Percentiles rank a stretch among this genome's conserved stretches.
Conservation (phyloP, 2,329 filamentous ascomycete genomes). For the Xylaria multiplex region DNA sequence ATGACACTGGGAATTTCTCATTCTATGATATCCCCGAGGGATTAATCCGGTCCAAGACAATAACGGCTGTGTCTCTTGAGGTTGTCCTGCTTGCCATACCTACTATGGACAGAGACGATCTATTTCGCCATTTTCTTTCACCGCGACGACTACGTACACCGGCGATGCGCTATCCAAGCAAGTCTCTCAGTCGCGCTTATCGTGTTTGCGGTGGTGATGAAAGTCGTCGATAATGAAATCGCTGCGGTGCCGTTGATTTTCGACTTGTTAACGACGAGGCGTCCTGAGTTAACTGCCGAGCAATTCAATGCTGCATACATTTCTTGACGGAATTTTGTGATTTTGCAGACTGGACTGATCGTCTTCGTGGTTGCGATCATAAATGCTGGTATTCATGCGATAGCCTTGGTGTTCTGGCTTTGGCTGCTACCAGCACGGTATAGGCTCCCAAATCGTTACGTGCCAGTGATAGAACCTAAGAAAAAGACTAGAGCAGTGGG, state of each 20-base stretch:
- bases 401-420: slow-evolving; percentile 21
- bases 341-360: slow-evolving; percentile 3
- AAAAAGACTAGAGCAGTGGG: not conserved
- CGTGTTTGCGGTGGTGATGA: slow-evolving; percentile 10
- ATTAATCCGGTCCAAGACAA: slow-evolving; percentile 8
- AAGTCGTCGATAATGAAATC: not conserved
- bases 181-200: not conserved
- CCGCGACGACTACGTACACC: slow-evolving; percentile 9
- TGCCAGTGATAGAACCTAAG: slow-evolving; percentile 11
- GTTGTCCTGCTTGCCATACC: not conserved
- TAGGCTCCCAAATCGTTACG: slow-evolving; percentile 23
- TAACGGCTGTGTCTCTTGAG: slow-evolving; percentile 6
- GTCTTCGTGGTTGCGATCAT: slow-evolving; percentile 1
- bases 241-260: slow-evolving; percentile 7
- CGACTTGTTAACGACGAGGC: not conserved
- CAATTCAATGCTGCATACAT: slow-evolving; percentile 13
- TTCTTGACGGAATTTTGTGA: slow-evolving; percentile 8
- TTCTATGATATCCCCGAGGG: slow-evolving; percentile 17
- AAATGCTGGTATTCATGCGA: slow-evolving; percentile 7
- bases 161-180: slow-evolving; percentile 13
- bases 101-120: slow-evolving; percentile 4
- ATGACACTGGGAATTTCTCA: slow-evolving; percentile 1
- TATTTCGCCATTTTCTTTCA: slow-evolving; percentile 17
- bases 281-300: slow-evolving; percentile 9
- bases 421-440: slow-evolving; percentile 25